phyloP scores from a whole-genome alignment of 768 basidiomycete genomes.

The Mycena olivaceomarginata region DNA sequence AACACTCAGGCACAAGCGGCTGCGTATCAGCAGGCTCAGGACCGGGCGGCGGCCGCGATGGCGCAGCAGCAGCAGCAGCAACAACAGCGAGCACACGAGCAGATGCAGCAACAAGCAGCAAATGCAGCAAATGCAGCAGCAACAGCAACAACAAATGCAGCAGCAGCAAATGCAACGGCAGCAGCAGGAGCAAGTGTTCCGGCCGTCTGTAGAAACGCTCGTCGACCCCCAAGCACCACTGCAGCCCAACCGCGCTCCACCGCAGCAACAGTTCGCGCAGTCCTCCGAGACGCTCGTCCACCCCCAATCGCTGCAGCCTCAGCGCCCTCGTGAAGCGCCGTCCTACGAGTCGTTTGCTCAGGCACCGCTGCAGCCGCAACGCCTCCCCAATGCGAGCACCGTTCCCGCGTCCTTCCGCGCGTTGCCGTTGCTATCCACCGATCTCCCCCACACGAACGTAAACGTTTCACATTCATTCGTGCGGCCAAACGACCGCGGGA shows the following conservation, averaged over 20 bases:
- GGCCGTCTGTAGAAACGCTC: slow-evolving; percentile 17
- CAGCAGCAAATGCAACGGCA: slow-evolving; percentile 8
- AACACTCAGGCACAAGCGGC: slow-evolving; percentile 62
- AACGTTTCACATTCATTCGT: slow-evolving; percentile 89
- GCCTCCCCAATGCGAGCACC: slow-evolving; percentile 49
- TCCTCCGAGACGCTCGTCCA: slow-evolving; percentile 27
- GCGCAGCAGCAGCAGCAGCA: slow-evolving; percentile 39
- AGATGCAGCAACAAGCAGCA: slow-evolving; percentile 34
- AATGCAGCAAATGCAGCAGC: slow-evolving; percentile 43
- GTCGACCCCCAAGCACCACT: slow-evolving; percentile 5
- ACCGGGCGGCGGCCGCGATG: slow-evolving; percentile 46
- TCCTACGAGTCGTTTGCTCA: background rate
- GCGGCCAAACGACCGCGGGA: slow-evolving; percentile 91
- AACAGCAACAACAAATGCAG: slow-evolving; percentile 35
- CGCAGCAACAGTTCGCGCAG: slow-evolving; percentile 21
- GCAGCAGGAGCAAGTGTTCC: slow-evolving; percentile 13
- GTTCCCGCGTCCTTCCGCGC: slow-evolving; percentile 77
- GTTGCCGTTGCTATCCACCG: slow-evolving; percentile 79
- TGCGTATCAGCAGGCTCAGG: slow-evolving; percentile 49
- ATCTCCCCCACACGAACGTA: slow-evolving; percentile 84
- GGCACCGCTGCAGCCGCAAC: slow-evolving; percentile 47
- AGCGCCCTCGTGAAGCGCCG: slow-evolving; percentile 14
- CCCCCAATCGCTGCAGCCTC: background rate
- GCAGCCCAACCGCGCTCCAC: slow-evolving; percentile 8
- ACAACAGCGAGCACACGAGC: slow-evolving; percentile 31